Evolutionary conservation across 148 eudicot genomes (phyloP), one percentile per base, ranked within the genome.

Genomic region (Rhododendron ovatum): DNA sequence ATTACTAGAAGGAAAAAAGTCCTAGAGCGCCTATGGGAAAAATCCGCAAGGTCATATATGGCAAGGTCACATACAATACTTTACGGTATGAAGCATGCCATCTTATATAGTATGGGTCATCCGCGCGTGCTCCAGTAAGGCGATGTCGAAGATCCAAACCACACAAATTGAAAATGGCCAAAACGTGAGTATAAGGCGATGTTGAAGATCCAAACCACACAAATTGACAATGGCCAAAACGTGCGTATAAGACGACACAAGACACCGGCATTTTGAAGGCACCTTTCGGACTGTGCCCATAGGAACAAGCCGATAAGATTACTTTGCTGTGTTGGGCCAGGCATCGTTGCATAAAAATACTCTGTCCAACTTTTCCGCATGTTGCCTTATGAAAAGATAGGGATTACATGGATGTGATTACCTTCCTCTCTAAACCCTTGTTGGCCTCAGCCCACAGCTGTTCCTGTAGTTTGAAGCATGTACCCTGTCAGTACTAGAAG

Each of bases 381-480:
- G 73, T 39, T 26, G 47, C 20, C 15, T 37, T 47, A 17, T 50
- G 24, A 33, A 47, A 47, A 57, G 50, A 20, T 30, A 20, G 45
- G 45, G 13, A 80, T 22, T 65, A 1, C 39, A 14, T 75, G 4
- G 4, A 41, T 30, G n/a, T 82, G 14, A 53, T 22, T 90, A 92
- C 94, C 91, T 92, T 90, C 18, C 86, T 85, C 76, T 86, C 90
- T 61, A 92, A 80, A 79, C 89, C 90, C 85, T 80, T 91, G 81
- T 92, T 92, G 55, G 92, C 90, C 15, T 91, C 94, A 43, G 91
- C 37, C 91, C 89, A 87, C 79, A 88, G 39, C 39, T 83, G 89
- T 83, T 92, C 93, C 94, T 92, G 91, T 18, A 85, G 43, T 80
- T 43, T 63, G 11, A 67, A 80, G 28, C 30, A 73, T 22, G 8